Percentiles rank a stretch among this genome's conserved stretches.
Evolutionary conservation across 1,139 yeast genomes (phyloP).

Genomic region (Kodamaea anthophila): DNA sequence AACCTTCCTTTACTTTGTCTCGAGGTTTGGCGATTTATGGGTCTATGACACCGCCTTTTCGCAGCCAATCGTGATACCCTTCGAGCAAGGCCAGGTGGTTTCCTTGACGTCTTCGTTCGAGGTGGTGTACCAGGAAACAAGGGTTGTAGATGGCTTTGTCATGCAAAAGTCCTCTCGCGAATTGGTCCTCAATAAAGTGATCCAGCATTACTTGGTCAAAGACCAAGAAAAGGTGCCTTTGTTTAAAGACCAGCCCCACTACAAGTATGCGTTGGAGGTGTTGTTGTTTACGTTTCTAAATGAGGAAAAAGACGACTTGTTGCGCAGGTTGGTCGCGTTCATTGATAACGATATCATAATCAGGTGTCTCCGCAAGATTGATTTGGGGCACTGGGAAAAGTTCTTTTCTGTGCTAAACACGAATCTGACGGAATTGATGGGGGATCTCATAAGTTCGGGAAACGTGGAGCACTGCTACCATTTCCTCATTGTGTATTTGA

Average conservation of each 20-base stretch:
- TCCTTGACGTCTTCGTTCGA: constrained; percentile 15
- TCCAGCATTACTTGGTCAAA: constrained; percentile 33
- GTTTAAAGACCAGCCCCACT: constrained; percentile 26
- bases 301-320: constrained; percentile 11
- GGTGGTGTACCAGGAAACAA: constrained; percentile 31
- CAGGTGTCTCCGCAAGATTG: constrained; percentile 41
- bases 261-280: constrained; percentile 36
- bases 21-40: constrained; percentile 24
- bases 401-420: constrained; percentile 31
- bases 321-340: constrained; percentile 23
- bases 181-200: constrained; percentile 32
- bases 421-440: constrained; percentile 38
- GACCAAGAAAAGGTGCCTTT: constrained; percentile 17
- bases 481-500: constrained; percentile 37
- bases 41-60: constrained; percentile 27
- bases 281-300: constrained; percentile 32
- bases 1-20: constrained; percentile 18
- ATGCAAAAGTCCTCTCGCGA: constrained; percentile 24
- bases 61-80: constrained; percentile 22
- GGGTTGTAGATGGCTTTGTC: constrained; percentile 12
- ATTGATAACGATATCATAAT: constrained; percentile 32
- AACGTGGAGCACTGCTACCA: constrained; percentile 39
- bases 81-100: constrained; percentile 6
- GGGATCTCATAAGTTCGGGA: constrained; percentile 24
- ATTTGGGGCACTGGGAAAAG: constrained; percentile 33